Conservation (phyloP, 441 rosid species). For the Corymbia calophylla region DNA sequence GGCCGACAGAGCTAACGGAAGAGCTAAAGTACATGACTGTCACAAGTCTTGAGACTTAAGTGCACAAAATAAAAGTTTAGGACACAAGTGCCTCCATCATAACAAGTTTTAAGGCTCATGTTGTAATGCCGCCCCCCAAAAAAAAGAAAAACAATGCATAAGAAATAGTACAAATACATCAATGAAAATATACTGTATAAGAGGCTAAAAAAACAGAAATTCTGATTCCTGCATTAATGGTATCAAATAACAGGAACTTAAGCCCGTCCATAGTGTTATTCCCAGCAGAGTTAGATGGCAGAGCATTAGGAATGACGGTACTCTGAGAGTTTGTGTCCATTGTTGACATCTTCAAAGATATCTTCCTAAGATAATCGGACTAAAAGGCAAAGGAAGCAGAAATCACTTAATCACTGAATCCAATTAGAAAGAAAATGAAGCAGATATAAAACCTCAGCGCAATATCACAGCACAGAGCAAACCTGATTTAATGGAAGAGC, state of each 20-base stretch:
- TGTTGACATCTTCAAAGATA: constrained; percentile 6
- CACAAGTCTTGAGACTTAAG: not conserved
- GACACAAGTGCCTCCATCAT: not conserved
- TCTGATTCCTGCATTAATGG: not conserved
- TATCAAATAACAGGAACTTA: not conserved
- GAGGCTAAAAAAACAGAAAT: not conserved
- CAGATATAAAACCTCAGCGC: not conserved
- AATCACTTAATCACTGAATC: not conserved
- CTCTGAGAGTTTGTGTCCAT: constrained; percentile 4
- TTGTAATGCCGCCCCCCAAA: not conserved
- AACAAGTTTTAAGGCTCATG: not conserved
- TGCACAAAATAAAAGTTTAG: not conserved
- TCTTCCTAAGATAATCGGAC: constrained; percentile 6
- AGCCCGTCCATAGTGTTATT: not conserved
- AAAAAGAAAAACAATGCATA: not conserved
- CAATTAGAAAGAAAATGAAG: not conserved
- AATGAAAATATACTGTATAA: not conserved
- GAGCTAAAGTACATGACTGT: not conserved
- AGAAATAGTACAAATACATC: not conserved
- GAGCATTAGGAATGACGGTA: not conserved
- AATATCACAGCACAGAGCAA: not conserved
- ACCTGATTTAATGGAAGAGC: not conserved
- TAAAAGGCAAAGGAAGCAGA: not conserved
- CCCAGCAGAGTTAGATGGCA: not conserved
- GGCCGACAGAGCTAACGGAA: not conserved